Evolutionary conservation across 2,329 filamentous ascomycete species (phyloP).

Genomic region (Metarhizium rileyi): DNA sequence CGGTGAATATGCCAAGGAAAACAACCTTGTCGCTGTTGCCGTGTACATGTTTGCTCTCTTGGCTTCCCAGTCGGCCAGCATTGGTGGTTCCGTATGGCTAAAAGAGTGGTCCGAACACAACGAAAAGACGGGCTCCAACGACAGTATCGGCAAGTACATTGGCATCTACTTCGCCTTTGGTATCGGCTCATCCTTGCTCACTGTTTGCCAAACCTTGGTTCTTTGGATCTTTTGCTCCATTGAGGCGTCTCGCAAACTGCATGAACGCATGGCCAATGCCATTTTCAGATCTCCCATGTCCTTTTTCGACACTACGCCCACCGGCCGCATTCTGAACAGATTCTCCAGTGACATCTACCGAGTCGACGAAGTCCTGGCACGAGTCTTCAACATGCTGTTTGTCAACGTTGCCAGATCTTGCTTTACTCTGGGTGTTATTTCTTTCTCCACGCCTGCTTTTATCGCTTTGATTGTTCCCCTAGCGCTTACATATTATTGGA

Average conservation of each 20-base stretch:
- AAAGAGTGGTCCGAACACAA: slow-evolving; percentile 88
- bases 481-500: slow-evolving; percentile 73
- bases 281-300: slow-evolving; percentile 98
- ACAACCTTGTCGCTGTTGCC: slow-evolving; percentile 73
- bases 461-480: slow-evolving; percentile 73
- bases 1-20: slow-evolving; percentile 86
- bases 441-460: slow-evolving; percentile 71
- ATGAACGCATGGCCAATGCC: slow-evolving; percentile 93
- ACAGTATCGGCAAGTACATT: slow-evolving; percentile 77
- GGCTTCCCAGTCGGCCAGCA: slow-evolving; percentile 69
- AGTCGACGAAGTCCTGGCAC: slow-evolving; percentile 86
- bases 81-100: slow-evolving; percentile 84
- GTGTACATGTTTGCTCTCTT: slow-evolving; percentile 73
- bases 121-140: slow-evolving; percentile 55
- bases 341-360: slow-evolving; percentile 81
- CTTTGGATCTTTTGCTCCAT: slow-evolving; percentile 99
- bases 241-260: slow-evolving; percentile 91
- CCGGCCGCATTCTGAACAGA: slow-evolving; percentile 90
- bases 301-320: slow-evolving; percentile 95
- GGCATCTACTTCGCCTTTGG: slow-evolving; percentile 95
- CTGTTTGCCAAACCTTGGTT: slow-evolving; percentile 85
- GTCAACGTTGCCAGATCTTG: slow-evolving; percentile 63
- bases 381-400: slow-evolving; percentile 96
- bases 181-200: slow-evolving; percentile 72
- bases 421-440: slow-evolving; percentile 84